Evolutionary conservation across 2,329 filamentous ascomycete species (phyloP).

Genomic region (Fusarium sp.): DNA sequence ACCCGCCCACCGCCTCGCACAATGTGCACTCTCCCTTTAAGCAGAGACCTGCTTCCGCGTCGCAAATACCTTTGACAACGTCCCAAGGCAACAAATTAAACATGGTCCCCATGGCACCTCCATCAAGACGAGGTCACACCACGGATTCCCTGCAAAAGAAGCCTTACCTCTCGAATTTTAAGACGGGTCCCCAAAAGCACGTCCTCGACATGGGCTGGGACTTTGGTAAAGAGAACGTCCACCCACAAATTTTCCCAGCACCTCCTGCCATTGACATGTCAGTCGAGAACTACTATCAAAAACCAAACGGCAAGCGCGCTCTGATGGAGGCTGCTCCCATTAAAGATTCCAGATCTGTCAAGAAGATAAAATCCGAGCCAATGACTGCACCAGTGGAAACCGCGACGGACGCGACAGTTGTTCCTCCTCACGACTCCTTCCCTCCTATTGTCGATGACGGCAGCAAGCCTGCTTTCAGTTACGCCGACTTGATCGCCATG

Average conservation of each 20-base stretch:
- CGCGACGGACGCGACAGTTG: constrained; percentile 6
- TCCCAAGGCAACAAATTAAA: constrained; percentile 70
- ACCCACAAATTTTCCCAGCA: constrained; percentile 62
- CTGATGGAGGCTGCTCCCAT: constrained; percentile 79
- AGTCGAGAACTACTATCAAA: constrained; percentile 65
- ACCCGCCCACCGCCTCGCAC: constrained; percentile 66
- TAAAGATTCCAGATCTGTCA: constrained; percentile 73
- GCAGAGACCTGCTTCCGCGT: constrained; percentile 69
- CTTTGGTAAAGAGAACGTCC: constrained; percentile 68
- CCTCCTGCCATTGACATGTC: constrained; percentile 61
- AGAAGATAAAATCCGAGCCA: constrained; percentile 73
- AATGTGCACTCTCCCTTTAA: constrained; percentile 77
- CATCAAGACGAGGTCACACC: constrained; percentile 61
- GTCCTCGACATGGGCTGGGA: constrained; percentile 55
- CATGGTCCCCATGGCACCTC: constrained; percentile 74
- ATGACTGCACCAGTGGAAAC: background rate
- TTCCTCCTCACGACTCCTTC: constrained; percentile 83
- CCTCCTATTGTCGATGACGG: constrained; percentile 86
- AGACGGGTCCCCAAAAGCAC: constrained; percentile 66
- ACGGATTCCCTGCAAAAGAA: constrained; percentile 79
- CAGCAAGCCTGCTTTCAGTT: constrained; percentile 89
- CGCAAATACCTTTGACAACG: constrained; percentile 67
- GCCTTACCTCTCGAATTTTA: constrained; percentile 68
- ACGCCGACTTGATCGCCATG: constrained; percentile 96
- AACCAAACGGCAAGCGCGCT: constrained; percentile 67